phyloP scores from a whole-genome alignment of 2,329 filamentous ascomycete genomes.

The Arthrobotrys iridis region DNA sequence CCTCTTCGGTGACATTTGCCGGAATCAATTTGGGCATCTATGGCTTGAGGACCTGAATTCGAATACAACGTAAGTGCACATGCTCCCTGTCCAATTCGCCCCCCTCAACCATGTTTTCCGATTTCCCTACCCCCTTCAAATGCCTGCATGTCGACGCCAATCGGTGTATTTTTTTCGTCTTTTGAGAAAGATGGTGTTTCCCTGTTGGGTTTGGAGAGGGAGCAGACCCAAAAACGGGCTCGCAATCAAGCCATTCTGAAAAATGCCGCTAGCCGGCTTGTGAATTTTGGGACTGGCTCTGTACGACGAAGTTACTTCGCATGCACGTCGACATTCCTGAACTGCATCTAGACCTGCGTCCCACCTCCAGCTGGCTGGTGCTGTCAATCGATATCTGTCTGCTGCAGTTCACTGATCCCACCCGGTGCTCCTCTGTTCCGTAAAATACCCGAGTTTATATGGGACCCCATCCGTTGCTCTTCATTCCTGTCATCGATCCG shows the following conservation, averaged over 20 bases:
- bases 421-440: slow-evolving; percentile 35
- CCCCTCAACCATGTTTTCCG: background rate
- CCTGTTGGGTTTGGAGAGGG: background rate
- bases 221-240: slow-evolving; percentile 1
- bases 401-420: slow-evolving; percentile 48
- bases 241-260: slow-evolving; percentile 41
- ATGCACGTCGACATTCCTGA: slow-evolving; percentile 54
- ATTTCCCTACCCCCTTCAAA: slow-evolving; percentile 20
- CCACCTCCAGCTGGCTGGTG: slow-evolving; percentile 23
- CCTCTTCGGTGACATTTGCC: background rate
- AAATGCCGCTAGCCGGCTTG: slow-evolving; percentile 44
- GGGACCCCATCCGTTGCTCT: background rate
- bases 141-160: slow-evolving; percentile 9
- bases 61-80: slow-evolving; percentile 23
- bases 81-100: background rate
- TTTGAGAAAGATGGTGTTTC: slow-evolving; percentile 13
- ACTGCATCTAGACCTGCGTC: slow-evolving; percentile 52
- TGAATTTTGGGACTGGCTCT: slow-evolving; percentile 32
- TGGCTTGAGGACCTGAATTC: slow-evolving; percentile 25
- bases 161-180: slow-evolving; percentile 27
- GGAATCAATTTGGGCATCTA: slow-evolving; percentile 17
- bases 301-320: slow-evolving; percentile 35
- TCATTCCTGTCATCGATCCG: slow-evolving; percentile 2
- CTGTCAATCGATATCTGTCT: slow-evolving; percentile 26
- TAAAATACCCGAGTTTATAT: slow-evolving; percentile 51